Conservation (phyloP, 805 yeast species). For the Candida incommunis region DNA sequence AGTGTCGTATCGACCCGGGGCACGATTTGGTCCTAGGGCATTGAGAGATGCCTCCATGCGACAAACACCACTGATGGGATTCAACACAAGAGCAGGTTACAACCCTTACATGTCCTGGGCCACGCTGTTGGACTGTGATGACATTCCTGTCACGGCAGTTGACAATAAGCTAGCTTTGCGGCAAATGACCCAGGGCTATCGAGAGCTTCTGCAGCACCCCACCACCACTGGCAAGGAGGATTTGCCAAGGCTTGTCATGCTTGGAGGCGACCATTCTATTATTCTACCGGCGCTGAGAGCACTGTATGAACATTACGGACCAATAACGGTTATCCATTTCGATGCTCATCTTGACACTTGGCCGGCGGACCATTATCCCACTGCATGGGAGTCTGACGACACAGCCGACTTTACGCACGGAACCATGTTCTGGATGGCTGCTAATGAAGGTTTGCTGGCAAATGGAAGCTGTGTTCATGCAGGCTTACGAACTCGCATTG, state of each 20-base stretch:
- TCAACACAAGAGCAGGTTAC: slow-evolving; percentile 48
- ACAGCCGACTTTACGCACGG: slow-evolving; percentile 64
- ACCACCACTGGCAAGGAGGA: slow-evolving; percentile 8
- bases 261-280: slow-evolving; percentile 79
- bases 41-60: slow-evolving; percentile 29
- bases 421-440: slow-evolving; percentile 75
- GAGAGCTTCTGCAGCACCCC: slow-evolving; percentile 32
- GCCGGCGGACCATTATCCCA: slow-evolving; percentile 65
- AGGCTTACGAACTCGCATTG: slow-evolving; percentile 60
- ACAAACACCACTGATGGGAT: slow-evolving; percentile 55
- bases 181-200: slow-evolving; percentile 46
- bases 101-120: slow-evolving; percentile 47
- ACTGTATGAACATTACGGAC: slow-evolving; percentile 45
- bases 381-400: slow-evolving; percentile 59
- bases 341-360: slow-evolving; percentile 84
- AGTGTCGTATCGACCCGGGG: slow-evolving; percentile 64
- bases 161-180: slow-evolving; percentile 49
- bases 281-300: slow-evolving; percentile 61
- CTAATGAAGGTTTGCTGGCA: slow-evolving; percentile 47
- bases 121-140: slow-evolving; percentile 49
- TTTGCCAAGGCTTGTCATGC: slow-evolving; percentile 51
- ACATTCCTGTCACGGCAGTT: slow-evolving; percentile 54
- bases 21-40: slow-evolving; percentile 59
- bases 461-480: slow-evolving; percentile 52
- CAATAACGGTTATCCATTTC: slow-evolving; percentile 61